Base-by-base conservation (phyloP, 2,329 filamentous ascomycete genomes). In the Xylariaceae sp. region DNA sequence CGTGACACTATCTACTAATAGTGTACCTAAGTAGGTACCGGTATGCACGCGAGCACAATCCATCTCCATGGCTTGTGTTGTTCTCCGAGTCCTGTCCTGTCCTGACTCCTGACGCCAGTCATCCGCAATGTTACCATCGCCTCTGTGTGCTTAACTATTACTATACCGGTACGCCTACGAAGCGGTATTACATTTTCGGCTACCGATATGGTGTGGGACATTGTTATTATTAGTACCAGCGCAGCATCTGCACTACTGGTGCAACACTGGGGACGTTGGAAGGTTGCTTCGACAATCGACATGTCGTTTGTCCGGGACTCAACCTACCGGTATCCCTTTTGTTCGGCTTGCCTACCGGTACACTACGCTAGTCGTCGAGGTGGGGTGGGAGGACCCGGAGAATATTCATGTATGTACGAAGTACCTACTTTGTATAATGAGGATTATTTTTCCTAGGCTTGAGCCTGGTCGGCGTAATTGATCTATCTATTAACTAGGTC, bases 331-430 rank as follows among this genome's bases (percentile, higher is more conserved):
- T 12, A 3, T 34, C 30, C 12, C 5, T 40, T 16, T 19, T 40
- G 16, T 16, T 41, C 39, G 39, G 22, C 18, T 18, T 21, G 13
- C 39, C 21, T 21, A n/a, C n/a, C n/a, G n/a, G n/a, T n/a, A n/a
- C n/a, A n/a, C n/a, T n/a, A 18, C 39, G 6, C 39, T 22, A 21
- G 18, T 41, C 18, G 22, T 41, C 18, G 18, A 12, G 18, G 39
- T 37, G 39, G 39, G n/a, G n/a, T n/a, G n/a, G 39, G 39, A 41
- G 18, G 10, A 21, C 18, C 34, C 39, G 5, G 39, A 22, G 26
- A 41, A 47, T 56, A 48, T 50, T 53, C 40, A 41, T 18, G 15
- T 18, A 29, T 21, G 22, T 51, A 56, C 44, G 32, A 36, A 37
- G 50, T 56, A 36, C 47, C 5, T 34, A 34, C 30, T 10, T 10